Conservation (phyloP, 257 asterid genomes). For the Solanum virginianum region DNA sequence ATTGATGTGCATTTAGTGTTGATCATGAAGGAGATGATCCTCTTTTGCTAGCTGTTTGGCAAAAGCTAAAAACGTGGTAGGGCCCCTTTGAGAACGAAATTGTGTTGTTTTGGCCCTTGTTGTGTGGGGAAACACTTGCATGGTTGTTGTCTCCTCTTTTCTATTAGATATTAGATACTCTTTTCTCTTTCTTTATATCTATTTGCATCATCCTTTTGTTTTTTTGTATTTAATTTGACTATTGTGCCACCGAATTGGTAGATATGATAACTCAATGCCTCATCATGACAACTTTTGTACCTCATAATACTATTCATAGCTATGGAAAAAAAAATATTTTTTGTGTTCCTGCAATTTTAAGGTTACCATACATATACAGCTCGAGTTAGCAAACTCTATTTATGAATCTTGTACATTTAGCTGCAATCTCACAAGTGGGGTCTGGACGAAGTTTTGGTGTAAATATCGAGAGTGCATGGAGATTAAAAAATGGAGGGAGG, state of each 20-base stretch:
- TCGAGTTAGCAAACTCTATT: not conserved
- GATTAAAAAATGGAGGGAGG: not conserved
- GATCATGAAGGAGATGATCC: slow-evolving; percentile 4
- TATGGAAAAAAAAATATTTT: not conserved
- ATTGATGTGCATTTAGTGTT: not conserved
- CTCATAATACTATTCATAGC: not conserved
- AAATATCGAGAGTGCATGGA: not conserved
- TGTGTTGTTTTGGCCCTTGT: slow-evolving; percentile 8
- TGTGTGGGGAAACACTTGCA: not conserved
- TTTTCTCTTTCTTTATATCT: slow-evolving; percentile 6
- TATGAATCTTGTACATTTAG: not conserved
- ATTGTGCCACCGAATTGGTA: slow-evolving; percentile 14
- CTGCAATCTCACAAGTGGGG: not conserved
- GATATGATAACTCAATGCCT: slow-evolving; percentile 6
- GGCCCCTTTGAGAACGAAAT: slow-evolving; percentile 13
- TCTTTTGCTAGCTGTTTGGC: slow-evolving; percentile 16
- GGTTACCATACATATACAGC: not conserved
- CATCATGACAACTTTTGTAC: slow-evolving; percentile 4
- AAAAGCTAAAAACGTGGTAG: slow-evolving; percentile 17
- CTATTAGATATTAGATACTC: not conserved
- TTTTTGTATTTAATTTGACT: slow-evolving; percentile 14
- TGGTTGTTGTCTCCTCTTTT: slow-evolving; percentile 16
- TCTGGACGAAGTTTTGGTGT: not conserved
- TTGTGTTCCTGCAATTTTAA: not conserved
- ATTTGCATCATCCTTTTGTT: slow-evolving; percentile 1